A percentile compares a stretch with the other conserved stretches of the same genome.
These are phyloP conservation scores for Phytophthora sojae DNA, from an alignment of 352 stramenopile genomes.

Conservation along the genomic window DNA sequence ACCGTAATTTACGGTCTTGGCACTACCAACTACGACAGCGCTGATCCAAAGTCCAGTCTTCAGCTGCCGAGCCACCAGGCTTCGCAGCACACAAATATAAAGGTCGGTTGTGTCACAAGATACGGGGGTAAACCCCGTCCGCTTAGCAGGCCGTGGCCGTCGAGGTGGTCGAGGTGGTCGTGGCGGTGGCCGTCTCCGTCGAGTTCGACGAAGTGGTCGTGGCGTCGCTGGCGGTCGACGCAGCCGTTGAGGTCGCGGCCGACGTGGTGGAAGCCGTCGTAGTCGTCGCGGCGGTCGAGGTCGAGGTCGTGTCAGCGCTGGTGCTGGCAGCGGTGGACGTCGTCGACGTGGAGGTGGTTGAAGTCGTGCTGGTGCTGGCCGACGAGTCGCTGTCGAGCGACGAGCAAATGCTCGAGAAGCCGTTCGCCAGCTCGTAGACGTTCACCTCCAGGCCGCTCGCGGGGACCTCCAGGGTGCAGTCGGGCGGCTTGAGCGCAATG, in stretches of 20 bases:
- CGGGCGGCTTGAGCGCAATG: conserved; percentile 23
- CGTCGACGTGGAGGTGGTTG: not conserved
- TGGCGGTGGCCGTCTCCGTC: not conserved
- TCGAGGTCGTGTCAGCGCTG: conserved; percentile 3
- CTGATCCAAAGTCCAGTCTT: too few relatives aligned
- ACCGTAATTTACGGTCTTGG: too few relatives aligned
- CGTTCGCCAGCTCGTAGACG: too few relatives aligned
- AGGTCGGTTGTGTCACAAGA: too few relatives aligned
- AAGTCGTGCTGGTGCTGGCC: conserved; percentile 3
- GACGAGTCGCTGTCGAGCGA: conserved; percentile 1
- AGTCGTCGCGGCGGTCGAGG: not conserved
- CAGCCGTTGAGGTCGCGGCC: not conserved
- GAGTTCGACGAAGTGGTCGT: not conserved
- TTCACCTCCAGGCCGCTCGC: conserved; percentile 37
- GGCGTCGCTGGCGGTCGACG: not conserved
- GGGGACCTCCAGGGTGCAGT: conserved; percentile 38
- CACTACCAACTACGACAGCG: too few relatives aligned
- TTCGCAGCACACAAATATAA: too few relatives aligned
- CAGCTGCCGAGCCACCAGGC: too few relatives aligned
- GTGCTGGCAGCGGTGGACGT: not conserved
- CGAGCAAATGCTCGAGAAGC: conserved; percentile 16
- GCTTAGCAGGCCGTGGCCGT: not conserved
- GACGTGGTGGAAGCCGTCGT: conserved; percentile 4
- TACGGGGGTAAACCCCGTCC: too few relatives aligned
- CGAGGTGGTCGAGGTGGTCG: not conserved